These are phyloP conservation scores for Chaetomium sp. DNA, from an alignment of 2,329 filamentous ascomycete species.

Conservation along the genomic window DNA sequence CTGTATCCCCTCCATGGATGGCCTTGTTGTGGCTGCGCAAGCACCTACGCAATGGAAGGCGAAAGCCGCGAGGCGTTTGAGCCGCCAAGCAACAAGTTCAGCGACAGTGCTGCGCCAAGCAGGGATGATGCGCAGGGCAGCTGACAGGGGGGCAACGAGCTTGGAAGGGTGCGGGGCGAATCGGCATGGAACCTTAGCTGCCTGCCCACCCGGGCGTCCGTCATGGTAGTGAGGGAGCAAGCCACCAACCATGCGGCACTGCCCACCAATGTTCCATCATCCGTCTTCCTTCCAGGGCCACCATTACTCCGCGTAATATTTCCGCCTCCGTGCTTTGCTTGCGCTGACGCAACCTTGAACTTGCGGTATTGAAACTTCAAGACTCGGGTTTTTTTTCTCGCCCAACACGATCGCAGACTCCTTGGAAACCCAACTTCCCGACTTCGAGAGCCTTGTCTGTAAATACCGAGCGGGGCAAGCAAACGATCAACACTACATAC, in stretches of 20 bases:
- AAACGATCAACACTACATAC: not conserved
- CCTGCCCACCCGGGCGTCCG: slow-evolving; percentile 2
- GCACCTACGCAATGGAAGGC: slow-evolving; percentile 29
- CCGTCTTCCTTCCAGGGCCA: slow-evolving; percentile 1
- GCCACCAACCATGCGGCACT: slow-evolving; percentile 30
- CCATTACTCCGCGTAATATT: not conserved
- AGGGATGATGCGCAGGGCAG: slow-evolving; percentile 18
- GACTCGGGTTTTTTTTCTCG: not conserved
- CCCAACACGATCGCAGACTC: not conserved
- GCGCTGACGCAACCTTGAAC: slow-evolving; percentile 18
- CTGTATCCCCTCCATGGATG: not conserved
- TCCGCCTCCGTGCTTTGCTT: slow-evolving; percentile 1
- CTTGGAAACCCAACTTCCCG: not conserved
- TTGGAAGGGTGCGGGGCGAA: slow-evolving; percentile 17
- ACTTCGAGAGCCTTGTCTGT: not conserved
- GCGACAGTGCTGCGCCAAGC: not conserved
- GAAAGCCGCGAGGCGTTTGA: slow-evolving; percentile 13
- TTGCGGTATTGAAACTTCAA: not conserved
- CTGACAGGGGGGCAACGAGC: slow-evolving; percentile 6
- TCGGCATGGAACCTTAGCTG: slow-evolving; percentile 20
- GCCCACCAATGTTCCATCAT: slow-evolving; percentile 24
- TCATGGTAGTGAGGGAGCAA: slow-evolving; percentile 15
- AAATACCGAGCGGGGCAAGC: slow-evolving; percentile 13
- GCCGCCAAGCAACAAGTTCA: slow-evolving; percentile 14
- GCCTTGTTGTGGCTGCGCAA: slow-evolving; percentile 30